phyloP scores from a whole-genome alignment of 345 rosid species.

The Abelmoschus esculentus region DNA sequence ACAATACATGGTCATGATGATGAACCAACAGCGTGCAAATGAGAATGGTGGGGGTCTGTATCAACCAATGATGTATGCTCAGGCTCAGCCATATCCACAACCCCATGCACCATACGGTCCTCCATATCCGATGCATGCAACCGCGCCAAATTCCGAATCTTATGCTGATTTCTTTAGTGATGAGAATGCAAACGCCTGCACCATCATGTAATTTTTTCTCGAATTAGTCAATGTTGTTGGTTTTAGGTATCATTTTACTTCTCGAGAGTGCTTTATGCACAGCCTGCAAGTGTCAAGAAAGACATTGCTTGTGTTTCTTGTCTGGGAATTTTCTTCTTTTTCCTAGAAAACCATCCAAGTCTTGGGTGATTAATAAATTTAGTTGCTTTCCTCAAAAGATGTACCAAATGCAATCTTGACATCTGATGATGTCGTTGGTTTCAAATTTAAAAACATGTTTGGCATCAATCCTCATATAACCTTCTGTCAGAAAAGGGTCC shows the following conservation, averaged over 20 bases:
- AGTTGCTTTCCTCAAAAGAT: slow-evolving; percentile 16
- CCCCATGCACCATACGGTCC: slow-evolving; percentile 12
- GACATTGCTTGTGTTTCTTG: slow-evolving; percentile 9
- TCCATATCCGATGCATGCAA: background rate
- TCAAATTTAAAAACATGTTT: slow-evolving; percentile 3
- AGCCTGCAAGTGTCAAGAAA: slow-evolving; percentile 10
- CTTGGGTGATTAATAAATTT: background rate
- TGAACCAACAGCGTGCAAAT: slow-evolving; percentile 42
- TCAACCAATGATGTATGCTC: slow-evolving; percentile 77
- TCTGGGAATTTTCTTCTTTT: background rate
- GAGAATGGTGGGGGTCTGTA: slow-evolving; percentile 60
- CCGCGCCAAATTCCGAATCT: slow-evolving; percentile 28
- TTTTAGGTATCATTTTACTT: background rate
- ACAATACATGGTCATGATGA: slow-evolving; percentile 64
- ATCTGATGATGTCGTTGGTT: background rate
- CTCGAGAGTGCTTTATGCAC: slow-evolving; percentile 3
- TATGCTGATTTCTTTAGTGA: slow-evolving; percentile 75
- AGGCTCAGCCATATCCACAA: slow-evolving; percentile 37
- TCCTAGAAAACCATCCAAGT: background rate
- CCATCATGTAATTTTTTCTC: slow-evolving; percentile 52
- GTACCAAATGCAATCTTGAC: background rate
- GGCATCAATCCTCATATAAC: slow-evolving; percentile 17
- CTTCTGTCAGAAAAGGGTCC: background rate
- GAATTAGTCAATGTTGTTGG: background rate
- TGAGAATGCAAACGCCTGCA: slow-evolving; percentile 82